phyloP scores from a whole-genome alignment of 345 rosid genomes.

The Rhodamnia argentea region DNA sequence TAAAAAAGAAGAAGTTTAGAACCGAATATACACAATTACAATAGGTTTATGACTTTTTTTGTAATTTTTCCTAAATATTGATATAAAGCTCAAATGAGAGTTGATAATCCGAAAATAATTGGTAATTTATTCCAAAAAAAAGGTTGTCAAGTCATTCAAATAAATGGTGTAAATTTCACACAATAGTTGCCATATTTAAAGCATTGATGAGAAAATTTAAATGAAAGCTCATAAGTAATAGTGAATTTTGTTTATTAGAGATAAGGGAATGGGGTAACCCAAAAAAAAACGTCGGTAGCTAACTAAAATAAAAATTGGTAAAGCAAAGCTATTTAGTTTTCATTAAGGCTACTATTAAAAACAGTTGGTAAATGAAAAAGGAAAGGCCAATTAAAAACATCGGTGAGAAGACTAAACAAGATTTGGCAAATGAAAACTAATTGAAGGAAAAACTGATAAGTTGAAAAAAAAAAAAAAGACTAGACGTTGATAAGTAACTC shows the following conservation, averaged over 20 bases:
- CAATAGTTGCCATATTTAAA: not conserved
- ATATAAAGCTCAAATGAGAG: not conserved
- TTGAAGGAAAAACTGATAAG: not conserved
- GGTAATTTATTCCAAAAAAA: not conserved
- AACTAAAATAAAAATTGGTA: not conserved
- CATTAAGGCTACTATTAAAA: not conserved
- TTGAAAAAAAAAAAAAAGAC: not conserved
- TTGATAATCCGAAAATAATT: not conserved
- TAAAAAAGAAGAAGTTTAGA: too few relatives aligned
- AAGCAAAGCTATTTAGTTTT: not conserved
- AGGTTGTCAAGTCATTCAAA: not conserved
- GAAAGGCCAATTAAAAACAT: not conserved
- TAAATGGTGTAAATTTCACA: not conserved
- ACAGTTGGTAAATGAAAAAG: not conserved
- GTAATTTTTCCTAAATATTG: too few relatives aligned
- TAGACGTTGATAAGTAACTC: not conserved
- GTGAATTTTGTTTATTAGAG: not conserved
- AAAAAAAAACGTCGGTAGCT: not conserved
- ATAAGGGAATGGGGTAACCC: too few relatives aligned
- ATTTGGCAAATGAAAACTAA: not conserved
- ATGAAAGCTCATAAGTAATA: not conserved
- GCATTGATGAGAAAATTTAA: not conserved
- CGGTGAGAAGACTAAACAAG: not conserved
- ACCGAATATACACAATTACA: too few relatives aligned
- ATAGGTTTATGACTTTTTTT: too few relatives aligned